A percentile compares a stretch with the other conserved stretches of the same genome.
Conservation (phyloP, 2,329 filamentous ascomycete species). For the Albophoma yamanashiensis region DNA sequence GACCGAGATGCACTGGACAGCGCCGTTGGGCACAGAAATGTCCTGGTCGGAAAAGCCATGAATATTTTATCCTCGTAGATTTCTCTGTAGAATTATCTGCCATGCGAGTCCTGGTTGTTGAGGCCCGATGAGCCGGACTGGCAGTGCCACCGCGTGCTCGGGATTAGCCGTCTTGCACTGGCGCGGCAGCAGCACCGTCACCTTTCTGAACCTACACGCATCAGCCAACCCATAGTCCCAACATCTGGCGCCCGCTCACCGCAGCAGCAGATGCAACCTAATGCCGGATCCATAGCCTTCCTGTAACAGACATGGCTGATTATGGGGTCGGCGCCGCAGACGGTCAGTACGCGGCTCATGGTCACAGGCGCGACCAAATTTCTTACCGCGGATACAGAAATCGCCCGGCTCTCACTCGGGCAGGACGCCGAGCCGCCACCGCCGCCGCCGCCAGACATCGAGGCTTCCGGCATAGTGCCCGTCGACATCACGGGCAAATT, state of each 20-base stretch:
- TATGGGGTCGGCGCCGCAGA: slow-evolving; percentile 22
- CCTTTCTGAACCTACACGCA: background rate
- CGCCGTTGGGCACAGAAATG: background rate
- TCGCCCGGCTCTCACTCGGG: slow-evolving; percentile 29
- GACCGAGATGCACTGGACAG: background rate
- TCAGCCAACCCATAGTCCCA: background rate
- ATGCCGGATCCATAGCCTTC: slow-evolving; percentile 3
- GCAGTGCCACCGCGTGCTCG: background rate
- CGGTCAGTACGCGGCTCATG: slow-evolving; percentile 13
- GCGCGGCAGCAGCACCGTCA: background rate
- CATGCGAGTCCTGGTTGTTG: background rate
- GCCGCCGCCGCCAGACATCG: slow-evolving; percentile 26
- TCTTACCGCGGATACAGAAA: slow-evolving; percentile 23
- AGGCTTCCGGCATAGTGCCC: slow-evolving; percentile 39
- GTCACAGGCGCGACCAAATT: background rate
- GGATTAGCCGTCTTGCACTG: background rate
- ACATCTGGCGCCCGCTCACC: background rate
- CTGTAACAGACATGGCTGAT: slow-evolving; percentile 20
- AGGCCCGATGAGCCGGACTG: background rate
- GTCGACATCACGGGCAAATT: slow-evolving; percentile 51
- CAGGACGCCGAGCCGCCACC: slow-evolving; percentile 19
- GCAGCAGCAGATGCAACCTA: background rate
- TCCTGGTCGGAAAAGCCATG: background rate
- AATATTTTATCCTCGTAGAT: background rate
- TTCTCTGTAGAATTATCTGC: background rate